Base-by-base conservation (phyloP, 2,329 filamentous ascomycete species). In the Mycosphaerella sp. region DNA sequence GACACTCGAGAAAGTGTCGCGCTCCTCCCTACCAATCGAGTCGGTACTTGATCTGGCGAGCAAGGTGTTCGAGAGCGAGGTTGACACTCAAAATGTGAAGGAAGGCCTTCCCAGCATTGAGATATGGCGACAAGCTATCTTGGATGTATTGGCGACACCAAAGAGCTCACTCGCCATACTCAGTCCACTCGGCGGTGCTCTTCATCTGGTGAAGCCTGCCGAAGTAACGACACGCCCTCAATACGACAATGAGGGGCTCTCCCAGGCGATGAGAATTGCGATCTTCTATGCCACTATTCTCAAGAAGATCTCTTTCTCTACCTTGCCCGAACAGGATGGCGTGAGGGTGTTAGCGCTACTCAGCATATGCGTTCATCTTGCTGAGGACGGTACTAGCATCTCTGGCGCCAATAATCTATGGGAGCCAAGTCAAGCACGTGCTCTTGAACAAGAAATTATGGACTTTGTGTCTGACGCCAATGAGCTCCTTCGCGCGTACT, bases 231-330 rank as follows among this genome's bases (percentile, higher is more conserved):
- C 58, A 53, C 41, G 54, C 40, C 69, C 18, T n/a, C 35, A 53
- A 3, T 60, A 54, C 44, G 89, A 95, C 64, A 73, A 77, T 3
- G 79, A 80, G 57, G 86, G 86, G 0, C 80, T 83, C 28, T 88
- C 88, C 1, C 74, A 86, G 48, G 81, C 88, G 1, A 79, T 87
- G 12, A 79, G 91, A 49, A 86, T 94, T 72, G 81, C 85, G 1
- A 75, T 85, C 43, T 95, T 89, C 65, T 78, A 81, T 0, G 73
- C 76, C 5, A 77, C 76, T 43, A 65, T 93, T 0, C 64, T 89
- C 28, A 69, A 71, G 14, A 67, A 66, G 1, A 68, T 68, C 2
- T 14, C 42, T 12, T 14, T 13, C 12, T 66, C 71, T 25, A 37
- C 25, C 9, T 32, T 37, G 56, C 70, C 10, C 58, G 65, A 12